Base-by-base conservation (phyloP, 495 filamentous ascomycete species). In the Penicillium desertorum region DNA sequence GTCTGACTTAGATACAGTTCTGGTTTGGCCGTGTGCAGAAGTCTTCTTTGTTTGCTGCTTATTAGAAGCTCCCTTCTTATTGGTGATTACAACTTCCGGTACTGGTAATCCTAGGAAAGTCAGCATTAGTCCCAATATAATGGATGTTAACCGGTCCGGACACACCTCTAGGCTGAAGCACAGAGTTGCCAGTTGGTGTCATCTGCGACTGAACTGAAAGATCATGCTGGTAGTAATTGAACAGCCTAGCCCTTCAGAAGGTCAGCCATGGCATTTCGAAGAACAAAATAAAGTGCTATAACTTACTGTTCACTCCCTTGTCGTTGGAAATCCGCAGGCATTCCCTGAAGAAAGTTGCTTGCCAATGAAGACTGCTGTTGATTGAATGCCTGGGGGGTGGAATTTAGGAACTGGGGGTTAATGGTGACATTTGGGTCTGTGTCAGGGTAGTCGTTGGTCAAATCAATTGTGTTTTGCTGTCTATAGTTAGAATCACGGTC, bases 391-490 rank as follows among this genome's bases (percentile, higher is more conserved):
- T 68, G 66, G 27, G 45, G 29, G 29, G 64, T 27, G 12, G 69
- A 49, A 30, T 66, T 68, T 0, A 78, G 64, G 52, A 69, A 79
- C 23, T 71, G 70, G 1, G 76, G 76, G 45, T 79, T 72, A 52
- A 79, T 78, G 7, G 75, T 76, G 7, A 70, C 57, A 23, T 37
- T 61, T 1, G 66, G 51, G 16, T 64, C 61, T n/a, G 68, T 27
- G 9, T 69, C 66, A 20, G 66, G 16, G 53, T 68, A 79, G 17
- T 72, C 69, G 49, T 66, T 65, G 11, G 67, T 62, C 27, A 72
- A 69, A 43, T 72, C 67, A 44, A 76, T 69, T 6, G 70, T 68
- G 25, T 62, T 56, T 34, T 66, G 59, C 66, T 71, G 49, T 1
- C 19, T 50, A 43, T 7, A 57, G 54, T 62, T 48, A 57, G 58